phyloP scores from a whole-genome alignment of 2,329 filamentous ascomycete genomes.

The Ceratocystis colombiana region DNA sequence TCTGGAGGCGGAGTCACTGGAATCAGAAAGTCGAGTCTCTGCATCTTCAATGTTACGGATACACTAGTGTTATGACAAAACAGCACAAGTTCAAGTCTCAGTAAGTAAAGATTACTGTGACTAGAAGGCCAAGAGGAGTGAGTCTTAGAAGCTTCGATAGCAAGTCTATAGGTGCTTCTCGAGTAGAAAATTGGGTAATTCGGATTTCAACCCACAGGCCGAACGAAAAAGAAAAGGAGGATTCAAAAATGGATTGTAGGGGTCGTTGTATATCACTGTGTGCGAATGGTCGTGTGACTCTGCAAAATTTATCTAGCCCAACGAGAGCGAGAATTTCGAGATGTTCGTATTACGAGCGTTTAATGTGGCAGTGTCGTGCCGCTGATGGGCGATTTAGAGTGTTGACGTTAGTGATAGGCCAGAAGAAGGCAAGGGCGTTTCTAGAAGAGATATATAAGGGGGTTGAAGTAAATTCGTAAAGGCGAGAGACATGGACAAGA shows the following conservation, averaged over 20 bases:
- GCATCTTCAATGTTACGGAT: conserved; percentile 27
- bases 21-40: conserved; percentile 29
- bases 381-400: background rate
- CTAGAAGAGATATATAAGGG: background rate
- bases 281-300: conserved; percentile 9
- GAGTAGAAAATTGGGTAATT: background rate
- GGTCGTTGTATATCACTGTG: background rate
- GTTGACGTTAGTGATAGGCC: background rate
- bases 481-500: background rate
- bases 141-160: no score
- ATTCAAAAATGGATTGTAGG: background rate
- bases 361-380: conserved; percentile 2
- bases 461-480: background rate
- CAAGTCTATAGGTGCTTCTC: no score
- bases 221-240: background rate
- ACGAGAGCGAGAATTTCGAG: background rate
- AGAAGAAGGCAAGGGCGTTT: background rate
- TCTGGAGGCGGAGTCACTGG: conserved; percentile 37
- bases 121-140: no score
- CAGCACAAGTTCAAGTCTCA: background rate
- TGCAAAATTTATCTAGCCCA: background rate
- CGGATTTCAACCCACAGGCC: background rate
- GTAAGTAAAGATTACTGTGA: background rate
- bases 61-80: background rate
- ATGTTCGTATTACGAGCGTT: conserved; percentile 4